A percentile compares a stretch with the other conserved stretches of the same genome.
phyloP scores from a whole-genome alignment of 2,329 filamentous ascomycete species.

The Remersonia thermophila region DNA sequence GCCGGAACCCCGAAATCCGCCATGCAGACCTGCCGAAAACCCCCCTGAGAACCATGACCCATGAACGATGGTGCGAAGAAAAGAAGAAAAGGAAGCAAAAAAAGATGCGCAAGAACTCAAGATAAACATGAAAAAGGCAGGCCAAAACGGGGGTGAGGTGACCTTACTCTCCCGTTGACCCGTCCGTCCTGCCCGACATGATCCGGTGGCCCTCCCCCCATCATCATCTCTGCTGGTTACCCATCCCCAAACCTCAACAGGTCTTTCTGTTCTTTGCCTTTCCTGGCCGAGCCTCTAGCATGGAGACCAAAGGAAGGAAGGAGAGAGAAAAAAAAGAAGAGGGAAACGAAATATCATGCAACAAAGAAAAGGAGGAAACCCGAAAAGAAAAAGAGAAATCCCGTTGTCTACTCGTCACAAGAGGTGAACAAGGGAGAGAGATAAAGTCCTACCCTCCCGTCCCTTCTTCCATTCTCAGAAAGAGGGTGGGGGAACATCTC shows the following conservation, averaged over 20 bases:
- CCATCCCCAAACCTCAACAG: too few relatives aligned
- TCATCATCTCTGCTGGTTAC: too few relatives aligned
- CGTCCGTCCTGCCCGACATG: too few relatives aligned
- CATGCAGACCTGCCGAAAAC: not conserved
- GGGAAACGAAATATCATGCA: too few relatives aligned
- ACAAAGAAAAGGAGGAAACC: too few relatives aligned
- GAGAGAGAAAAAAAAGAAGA: too few relatives aligned
- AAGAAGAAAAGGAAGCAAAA: not conserved
- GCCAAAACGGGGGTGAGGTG: not conserved
- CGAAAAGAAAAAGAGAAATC: not conserved
- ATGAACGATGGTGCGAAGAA: slow-evolving; percentile 5
- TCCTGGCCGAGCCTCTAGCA: too few relatives aligned
- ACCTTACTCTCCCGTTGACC: too few relatives aligned
- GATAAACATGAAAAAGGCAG: slow-evolving; percentile 4
- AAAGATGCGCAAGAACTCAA: not conserved
- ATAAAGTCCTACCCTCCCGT: not conserved
- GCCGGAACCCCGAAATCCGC: too few relatives aligned
- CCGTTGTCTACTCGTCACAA: slow-evolving; percentile 1
- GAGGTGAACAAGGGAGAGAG: not conserved
- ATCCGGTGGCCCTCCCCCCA: too few relatives aligned
- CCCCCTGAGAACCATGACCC: not conserved
- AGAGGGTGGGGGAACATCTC: not conserved
- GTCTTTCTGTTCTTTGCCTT: too few relatives aligned
- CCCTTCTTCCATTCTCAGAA: not conserved
- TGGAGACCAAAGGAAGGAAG: too few relatives aligned